phyloP scores from a whole-genome alignment of 2,329 filamentous ascomycete genomes.

The Aspergillus ustus region DNA sequence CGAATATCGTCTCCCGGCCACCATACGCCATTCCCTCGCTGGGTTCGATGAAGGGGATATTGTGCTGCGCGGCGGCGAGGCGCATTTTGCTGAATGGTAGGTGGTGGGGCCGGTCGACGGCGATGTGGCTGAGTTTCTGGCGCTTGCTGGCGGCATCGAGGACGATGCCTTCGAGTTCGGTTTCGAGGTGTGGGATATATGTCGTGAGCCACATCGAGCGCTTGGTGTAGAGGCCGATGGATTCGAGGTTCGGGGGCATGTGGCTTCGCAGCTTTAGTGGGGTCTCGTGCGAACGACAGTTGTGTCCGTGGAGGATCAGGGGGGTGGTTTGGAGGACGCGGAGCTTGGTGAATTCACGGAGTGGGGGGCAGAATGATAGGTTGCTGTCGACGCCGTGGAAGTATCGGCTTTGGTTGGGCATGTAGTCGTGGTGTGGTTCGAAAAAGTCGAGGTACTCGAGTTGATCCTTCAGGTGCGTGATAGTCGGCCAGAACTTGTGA shows the following conservation, averaged over 20 bases:
- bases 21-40: neutral
- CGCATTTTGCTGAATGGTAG: neutral
- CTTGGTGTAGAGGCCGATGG: neutral
- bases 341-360: neutral
- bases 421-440: neutral
- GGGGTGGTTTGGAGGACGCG: neutral
- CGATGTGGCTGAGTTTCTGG: neutral
- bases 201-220: neutral
- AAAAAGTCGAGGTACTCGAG: constrained; percentile 6
- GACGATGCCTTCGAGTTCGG: neutral
- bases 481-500: neutral
- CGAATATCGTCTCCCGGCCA: neutral
- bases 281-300: neutral
- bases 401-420: neutral
- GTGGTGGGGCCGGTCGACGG: neutral
- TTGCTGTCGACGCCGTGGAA: neutral
- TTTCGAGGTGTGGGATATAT: neutral
- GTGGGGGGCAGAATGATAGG: neutral
- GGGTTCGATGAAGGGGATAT: neutral
- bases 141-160: neutral
- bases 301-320: neutral
- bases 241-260: neutral
- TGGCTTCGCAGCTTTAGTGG: neutral
- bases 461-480: neutral
- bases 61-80: too few relatives aligned